Base-by-base conservation (phyloP, 2,329 filamentous ascomycete species). In the Albifimbria verrucaria region DNA sequence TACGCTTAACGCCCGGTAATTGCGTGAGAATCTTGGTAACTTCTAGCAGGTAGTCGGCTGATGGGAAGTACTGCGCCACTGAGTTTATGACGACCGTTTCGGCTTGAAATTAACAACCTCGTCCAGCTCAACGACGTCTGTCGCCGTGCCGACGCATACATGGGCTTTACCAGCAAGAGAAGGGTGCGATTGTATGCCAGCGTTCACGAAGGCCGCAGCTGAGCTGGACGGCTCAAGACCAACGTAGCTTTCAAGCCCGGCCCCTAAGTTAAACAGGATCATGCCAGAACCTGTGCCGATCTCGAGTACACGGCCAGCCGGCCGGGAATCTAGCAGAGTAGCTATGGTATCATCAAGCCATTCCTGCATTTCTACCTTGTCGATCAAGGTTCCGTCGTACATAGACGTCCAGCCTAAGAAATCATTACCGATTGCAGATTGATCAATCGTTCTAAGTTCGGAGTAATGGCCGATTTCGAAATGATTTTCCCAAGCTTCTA, bases 331-430 rank as follows among this genome's bases (percentile, higher is more conserved):
- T 6, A 36, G 46, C 4, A 57, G 39, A 10, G 51, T 25, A 7
- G 43, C 20, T 12, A 57, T 55, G 18, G 53, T 57, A 10, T 60
- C 58, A 22, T 59, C 57, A 17, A 60, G 58, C 58, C 57, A 60
- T 22, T 59, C 58, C 7, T 59, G 47, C 58, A 60, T 60, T 26
- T 59, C 53, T 2, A n/a, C 49, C 11, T 55, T 53, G 41, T 54
- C 46, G 17, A 59, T 56, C 21, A 26, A 4, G 3, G 23, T 55
- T 20, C 55, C 57, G 49, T 60, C 57, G 24, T 59, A 60, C 50
- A 55, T 56, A 3, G 58, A 59, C 4, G 49, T 55, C 58, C 58
- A 60, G 23, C 57, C 55, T 3, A 52, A 32, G 28, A 60, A 60
- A 48, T 55, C 55, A 22, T 49, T 44, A 10, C 54, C 54, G 15